Evolutionary conservation across 139 green algal species (phyloP), one percentile per base, ranked within the genome.

Genomic region (Asterochloris erici): DNA sequence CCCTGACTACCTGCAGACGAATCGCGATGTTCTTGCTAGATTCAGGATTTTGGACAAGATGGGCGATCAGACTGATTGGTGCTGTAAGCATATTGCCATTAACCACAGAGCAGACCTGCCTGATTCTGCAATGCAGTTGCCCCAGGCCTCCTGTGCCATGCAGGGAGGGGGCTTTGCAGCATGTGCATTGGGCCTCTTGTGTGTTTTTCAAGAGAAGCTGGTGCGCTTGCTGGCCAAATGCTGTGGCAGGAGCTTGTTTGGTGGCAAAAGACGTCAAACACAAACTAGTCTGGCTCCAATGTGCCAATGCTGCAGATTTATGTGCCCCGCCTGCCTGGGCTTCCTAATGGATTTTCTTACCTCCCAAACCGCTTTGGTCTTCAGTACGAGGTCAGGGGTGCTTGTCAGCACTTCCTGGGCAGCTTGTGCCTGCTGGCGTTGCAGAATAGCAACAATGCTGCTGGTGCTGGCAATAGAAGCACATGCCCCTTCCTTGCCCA

Each of bases 181-280:
- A 1, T 6, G 93, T n/a, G 88, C 77, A 0, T n/a, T 97, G 12
- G 89, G 82, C 0, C 81, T 94, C 19, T 81, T 97, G 0, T 96
- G 93, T 38, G 73, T 90, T 14, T 91, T 97, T 27, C 93, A 96
- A 61, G 91, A 96, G 73, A 96, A 94, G 77, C 83, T 97, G 61
- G 90, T 95, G 62, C 83, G 91, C n/a, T 60, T 60, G 16, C 38
- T 10, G 28, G 66, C 66, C 66, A 26, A 71, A 23, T 9, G 21
- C 66, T 71, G 66, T 23, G 21, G 19, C 66, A 71, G 66, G 17
- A 28, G 27, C 68, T 27, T 29, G 13, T 29, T 82, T 21, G 23
- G 28, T 24, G 19, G 62, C 28, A 38, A 0, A 74, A 70, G 23
- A 29, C 9, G 27, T 28, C 79, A 24, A 10, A 81, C 73, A 71